A percentile compares a stretch with the other conserved stretches of the same genome.
These are phyloP conservation scores for Suhomyces sp. DNA, from an alignment of 805 yeast genomes.

Conservation along the genomic window DNA sequence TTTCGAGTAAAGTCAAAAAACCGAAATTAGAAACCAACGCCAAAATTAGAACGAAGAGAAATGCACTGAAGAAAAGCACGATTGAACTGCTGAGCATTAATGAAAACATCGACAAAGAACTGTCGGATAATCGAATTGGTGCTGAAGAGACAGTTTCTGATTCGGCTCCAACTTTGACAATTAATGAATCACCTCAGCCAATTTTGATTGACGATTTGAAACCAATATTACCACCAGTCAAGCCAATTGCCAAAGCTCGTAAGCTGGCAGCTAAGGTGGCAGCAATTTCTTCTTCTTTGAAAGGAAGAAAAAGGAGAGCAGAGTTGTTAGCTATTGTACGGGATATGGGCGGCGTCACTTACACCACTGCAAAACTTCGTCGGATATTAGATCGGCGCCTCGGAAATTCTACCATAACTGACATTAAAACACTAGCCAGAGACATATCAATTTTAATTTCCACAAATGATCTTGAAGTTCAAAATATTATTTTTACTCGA, in stretches of 20 bases:
- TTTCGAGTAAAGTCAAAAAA: background rate
- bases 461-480: constrained; percentile 19
- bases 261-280: background rate
- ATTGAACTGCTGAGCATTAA: background rate
- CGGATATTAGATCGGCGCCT: constrained; percentile 30
- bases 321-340: constrained; percentile 29
- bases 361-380: constrained; percentile 32
- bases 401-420: constrained; percentile 29
- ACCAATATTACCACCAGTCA: constrained; percentile 11
- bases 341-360: constrained; percentile 38
- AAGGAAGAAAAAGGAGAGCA: constrained; percentile 28
- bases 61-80: background rate
- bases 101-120: background rate
- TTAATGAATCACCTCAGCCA: background rate
- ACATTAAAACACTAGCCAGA: constrained; percentile 37
- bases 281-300: constrained; percentile 17
- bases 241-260: background rate
- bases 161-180: background rate
- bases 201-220: constrained; percentile 7
- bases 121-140: background rate
- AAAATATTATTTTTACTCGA: constrained; percentile 21
- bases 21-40: background rate
- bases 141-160: background rate
- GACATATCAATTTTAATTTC: constrained; percentile 32
- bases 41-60: background rate